Evolutionary conservation across 2,329 filamentous ascomycete species (phyloP).

Genomic region (Beauveria bassiana): DNA sequence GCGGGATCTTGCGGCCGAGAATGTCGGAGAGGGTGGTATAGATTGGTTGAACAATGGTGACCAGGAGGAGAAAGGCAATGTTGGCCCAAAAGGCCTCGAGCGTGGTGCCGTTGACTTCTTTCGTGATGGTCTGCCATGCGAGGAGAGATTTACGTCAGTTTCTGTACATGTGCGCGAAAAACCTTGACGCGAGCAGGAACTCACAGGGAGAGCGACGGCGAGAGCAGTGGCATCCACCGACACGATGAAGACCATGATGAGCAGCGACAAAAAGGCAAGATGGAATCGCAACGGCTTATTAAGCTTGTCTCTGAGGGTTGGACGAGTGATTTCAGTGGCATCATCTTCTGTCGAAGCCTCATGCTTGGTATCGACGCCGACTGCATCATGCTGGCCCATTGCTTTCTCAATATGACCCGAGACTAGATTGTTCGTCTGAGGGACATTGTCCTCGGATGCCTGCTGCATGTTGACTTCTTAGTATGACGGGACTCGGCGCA

Average conservation of each 20-base stretch:
- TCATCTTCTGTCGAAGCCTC: background rate
- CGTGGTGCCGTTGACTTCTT: conserved; percentile 42
- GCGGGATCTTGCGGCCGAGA: conserved; percentile 24
- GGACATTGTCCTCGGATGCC: background rate
- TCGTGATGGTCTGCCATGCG: conserved; percentile 31
- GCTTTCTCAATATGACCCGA: background rate
- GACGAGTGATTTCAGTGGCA: background rate
- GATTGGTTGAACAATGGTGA: conserved; percentile 49
- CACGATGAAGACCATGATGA: background rate
- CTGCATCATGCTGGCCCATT: background rate
- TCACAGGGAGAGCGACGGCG: background rate
- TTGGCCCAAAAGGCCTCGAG: conserved; percentile 65
- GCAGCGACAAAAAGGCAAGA: background rate
- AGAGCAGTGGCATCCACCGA: background rate
- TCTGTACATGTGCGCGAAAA: no score
- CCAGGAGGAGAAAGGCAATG: conserved; percentile 60
- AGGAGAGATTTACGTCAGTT: background rate
- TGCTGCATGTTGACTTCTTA: background rate
- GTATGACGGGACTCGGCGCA: no score
- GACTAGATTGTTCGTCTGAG: background rate
- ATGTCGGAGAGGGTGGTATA: conserved; percentile 26
- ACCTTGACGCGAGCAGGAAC: background rate
- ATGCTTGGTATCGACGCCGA: background rate
- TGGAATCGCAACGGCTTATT: background rate
- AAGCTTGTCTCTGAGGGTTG: background rate